phyloP scores from a whole-genome alignment of 768 basidiomycete genomes.

The Boletus edulis region DNA sequence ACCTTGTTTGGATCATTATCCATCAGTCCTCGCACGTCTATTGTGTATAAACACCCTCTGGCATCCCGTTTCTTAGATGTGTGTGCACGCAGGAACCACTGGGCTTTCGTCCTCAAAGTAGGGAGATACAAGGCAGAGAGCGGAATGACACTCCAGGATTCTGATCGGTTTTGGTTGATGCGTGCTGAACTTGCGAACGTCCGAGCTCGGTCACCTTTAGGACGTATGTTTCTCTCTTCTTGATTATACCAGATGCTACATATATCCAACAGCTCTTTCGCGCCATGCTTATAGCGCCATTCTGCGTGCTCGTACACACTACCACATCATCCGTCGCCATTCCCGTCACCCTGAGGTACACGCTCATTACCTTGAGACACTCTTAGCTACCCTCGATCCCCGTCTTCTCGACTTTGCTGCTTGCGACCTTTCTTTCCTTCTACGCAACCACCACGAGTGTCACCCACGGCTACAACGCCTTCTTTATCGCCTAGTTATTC shows the following conservation, averaged over 20 bases:
- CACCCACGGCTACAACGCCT: slow-evolving; percentile 37
- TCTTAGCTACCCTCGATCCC: slow-evolving; percentile 31
- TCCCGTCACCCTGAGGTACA: slow-evolving; percentile 44
- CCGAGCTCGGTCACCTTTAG: slow-evolving; percentile 2
- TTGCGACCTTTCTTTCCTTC: slow-evolving; percentile 32
- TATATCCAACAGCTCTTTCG: slow-evolving; percentile 11
- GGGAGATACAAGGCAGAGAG: slow-evolving; percentile 41
- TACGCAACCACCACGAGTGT: slow-evolving; percentile 34
- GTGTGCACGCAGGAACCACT: slow-evolving; percentile 35
- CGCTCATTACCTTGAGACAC: slow-evolving; percentile 42
- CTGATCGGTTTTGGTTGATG: slow-evolving; percentile 68
- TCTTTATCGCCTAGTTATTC: slow-evolving; percentile 41
- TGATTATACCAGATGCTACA: slow-evolving; percentile 4
- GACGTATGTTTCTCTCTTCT: slow-evolving; percentile 14
- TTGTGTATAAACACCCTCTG: slow-evolving; percentile 29
- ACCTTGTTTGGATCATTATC: slow-evolving; percentile 52
- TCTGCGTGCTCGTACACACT: slow-evolving; percentile 39
- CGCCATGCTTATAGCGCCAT: slow-evolving; percentile 13
- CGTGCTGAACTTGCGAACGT: slow-evolving; percentile 39
- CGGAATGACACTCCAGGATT: slow-evolving; percentile 33
- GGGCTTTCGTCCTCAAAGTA: slow-evolving; percentile 49
- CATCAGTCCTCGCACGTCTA: slow-evolving; percentile 24
- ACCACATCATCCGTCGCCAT: slow-evolving; percentile 37
- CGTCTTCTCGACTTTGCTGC: slow-evolving; percentile 33
- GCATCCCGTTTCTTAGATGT: slow-evolving; percentile 26